Percentiles rank a stretch among this genome's conserved stretches.
Evolutionary conservation across 768 basidiomycete genomes (phyloP).

Genomic region (Chlorophyllum brunneum): DNA sequence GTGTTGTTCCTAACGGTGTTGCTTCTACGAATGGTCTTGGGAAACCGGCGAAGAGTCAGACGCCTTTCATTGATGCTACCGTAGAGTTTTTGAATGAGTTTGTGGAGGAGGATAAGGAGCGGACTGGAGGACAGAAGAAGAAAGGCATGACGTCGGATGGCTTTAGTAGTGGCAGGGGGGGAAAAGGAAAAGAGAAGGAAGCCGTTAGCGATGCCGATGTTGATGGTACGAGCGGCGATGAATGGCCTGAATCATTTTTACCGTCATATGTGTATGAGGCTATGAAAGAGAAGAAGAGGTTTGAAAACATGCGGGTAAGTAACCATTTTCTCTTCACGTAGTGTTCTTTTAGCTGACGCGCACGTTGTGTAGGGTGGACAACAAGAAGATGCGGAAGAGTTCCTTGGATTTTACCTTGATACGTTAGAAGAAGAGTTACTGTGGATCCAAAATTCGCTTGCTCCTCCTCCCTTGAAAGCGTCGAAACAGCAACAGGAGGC

Average conservation of each 20-base stretch:
- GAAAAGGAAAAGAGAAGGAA: conserved; percentile 25
- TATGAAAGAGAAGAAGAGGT: conserved; percentile 89
- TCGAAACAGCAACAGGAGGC: conserved; percentile 19
- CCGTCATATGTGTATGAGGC: conserved; percentile 88
- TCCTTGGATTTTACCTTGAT: conserved; percentile 95
- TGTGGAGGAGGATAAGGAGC: conserved; percentile 25
- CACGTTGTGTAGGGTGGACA: conserved; percentile 62
- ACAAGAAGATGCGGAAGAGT: conserved; percentile 98
- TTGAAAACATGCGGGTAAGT: conserved; percentile 87
- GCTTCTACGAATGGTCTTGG: conserved; percentile 19
- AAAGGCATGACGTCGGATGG: conserved; percentile 19
- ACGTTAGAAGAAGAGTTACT: conserved; percentile 91
- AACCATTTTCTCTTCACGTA: background rate
- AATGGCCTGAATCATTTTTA: conserved; percentile 68
- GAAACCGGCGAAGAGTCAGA: conserved; percentile 25
- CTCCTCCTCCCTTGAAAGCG: conserved; percentile 29
- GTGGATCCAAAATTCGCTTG: conserved; percentile 52
- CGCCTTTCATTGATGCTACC: conserved; percentile 66
- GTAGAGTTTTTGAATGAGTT: conserved; percentile 81
- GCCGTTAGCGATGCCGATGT: conserved; percentile 30
- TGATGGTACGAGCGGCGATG: conserved; percentile 40
- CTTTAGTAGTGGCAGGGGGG: conserved; percentile 19
- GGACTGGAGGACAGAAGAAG: background rate
- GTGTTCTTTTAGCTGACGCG: conserved; percentile 1
- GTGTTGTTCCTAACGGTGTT: conserved; percentile 18